A percentile compares a stretch with the other conserved stretches of the same genome.
phyloP scores from a whole-genome alignment of 164 flowering plant species.

The Vitis amurensis region DNA sequence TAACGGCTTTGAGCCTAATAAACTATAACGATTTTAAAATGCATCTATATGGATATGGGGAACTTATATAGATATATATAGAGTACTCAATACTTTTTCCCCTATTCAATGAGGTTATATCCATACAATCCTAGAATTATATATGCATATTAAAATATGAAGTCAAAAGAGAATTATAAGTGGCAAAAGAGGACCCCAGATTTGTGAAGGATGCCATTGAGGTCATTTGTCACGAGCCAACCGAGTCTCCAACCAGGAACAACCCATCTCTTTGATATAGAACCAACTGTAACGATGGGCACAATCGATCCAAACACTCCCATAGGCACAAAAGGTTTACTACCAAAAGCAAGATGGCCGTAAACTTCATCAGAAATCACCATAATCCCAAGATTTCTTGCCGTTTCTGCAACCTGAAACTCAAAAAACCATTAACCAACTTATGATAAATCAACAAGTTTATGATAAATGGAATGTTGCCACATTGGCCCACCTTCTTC shows the following conservation, averaged over 20 bases:
- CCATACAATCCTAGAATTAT: no score
- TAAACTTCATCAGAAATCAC: slow-evolving; percentile 67
- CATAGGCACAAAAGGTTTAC: slow-evolving; percentile 55
- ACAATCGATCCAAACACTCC: slow-evolving; percentile 44
- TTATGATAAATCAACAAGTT: background rate
- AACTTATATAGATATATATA: no score
- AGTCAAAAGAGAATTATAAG: background rate
- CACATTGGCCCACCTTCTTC: slow-evolving; percentile 31
- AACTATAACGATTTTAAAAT: no score
- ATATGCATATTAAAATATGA: no score
- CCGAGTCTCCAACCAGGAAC: slow-evolving; percentile 73
- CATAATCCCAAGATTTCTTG: slow-evolving; percentile 50
- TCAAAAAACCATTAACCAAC: background rate
- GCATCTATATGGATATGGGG: no score
- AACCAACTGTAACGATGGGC: slow-evolving; percentile 60
- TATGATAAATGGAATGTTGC: background rate
- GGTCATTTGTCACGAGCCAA: slow-evolving; percentile 53
- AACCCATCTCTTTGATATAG: slow-evolving; percentile 60
- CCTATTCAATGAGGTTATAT: no score
- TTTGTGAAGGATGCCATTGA: slow-evolving; percentile 37
- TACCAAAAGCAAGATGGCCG: slow-evolving; percentile 46
- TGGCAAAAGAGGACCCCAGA: slow-evolving; percentile 36
- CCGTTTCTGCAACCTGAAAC: slow-evolving; percentile 54
- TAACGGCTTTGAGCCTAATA: no score
- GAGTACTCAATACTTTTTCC: no score